Percentiles rank a stretch among this genome's conserved stretches.
phyloP scores from a whole-genome alignment of 768 basidiomycete genomes.

The Gelatoporia subvermispora region DNA sequence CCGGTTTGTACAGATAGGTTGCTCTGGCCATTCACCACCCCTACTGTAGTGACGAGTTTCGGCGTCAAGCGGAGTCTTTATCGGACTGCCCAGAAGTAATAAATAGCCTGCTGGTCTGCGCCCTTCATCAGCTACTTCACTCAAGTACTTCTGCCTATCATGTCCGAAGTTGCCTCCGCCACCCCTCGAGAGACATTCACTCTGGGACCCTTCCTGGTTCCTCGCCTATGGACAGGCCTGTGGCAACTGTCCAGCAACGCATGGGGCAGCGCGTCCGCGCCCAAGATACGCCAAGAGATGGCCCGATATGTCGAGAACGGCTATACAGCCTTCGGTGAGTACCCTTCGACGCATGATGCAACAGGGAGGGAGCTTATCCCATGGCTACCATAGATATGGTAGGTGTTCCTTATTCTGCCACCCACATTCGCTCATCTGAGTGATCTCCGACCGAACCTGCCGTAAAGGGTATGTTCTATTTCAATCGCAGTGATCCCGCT shows the following conservation, averaged over 20 bases:
- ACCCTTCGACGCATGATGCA: neutral
- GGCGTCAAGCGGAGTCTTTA: too few species aligned
- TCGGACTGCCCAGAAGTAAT: too few species aligned
- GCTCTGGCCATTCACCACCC: too few species aligned
- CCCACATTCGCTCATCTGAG: too few species aligned
- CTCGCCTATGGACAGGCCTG: slow-evolving; percentile 33
- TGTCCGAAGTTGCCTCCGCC: neutral
- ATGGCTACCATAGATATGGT: slow-evolving; percentile 49
- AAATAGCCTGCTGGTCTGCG: too few species aligned
- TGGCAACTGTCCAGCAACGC: slow-evolving; percentile 87
- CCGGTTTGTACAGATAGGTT: too few species aligned
- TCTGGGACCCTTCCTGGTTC: slow-evolving; percentile 18
- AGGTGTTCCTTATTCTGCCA: slow-evolving; percentile 11
- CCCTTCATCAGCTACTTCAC: too few species aligned
- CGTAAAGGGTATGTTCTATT: slow-evolving; percentile 7
- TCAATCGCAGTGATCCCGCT: slow-evolving; percentile 2
- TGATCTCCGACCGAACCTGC: neutral
- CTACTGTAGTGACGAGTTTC: too few species aligned
- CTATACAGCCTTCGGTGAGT: slow-evolving; percentile 59
- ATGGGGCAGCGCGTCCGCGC: slow-evolving; percentile 71
- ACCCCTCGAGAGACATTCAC: slow-evolving; percentile 16
- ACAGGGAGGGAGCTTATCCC: neutral
- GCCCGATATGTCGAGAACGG: slow-evolving; percentile 53
- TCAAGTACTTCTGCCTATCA: too few species aligned
- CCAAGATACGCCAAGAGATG: slow-evolving; percentile 67